A percentile compares a stretch with the other conserved stretches of the same genome.
phyloP scores from a whole-genome alignment of 176 grass and related monocot species.

The Leersia perrieri region DNA sequence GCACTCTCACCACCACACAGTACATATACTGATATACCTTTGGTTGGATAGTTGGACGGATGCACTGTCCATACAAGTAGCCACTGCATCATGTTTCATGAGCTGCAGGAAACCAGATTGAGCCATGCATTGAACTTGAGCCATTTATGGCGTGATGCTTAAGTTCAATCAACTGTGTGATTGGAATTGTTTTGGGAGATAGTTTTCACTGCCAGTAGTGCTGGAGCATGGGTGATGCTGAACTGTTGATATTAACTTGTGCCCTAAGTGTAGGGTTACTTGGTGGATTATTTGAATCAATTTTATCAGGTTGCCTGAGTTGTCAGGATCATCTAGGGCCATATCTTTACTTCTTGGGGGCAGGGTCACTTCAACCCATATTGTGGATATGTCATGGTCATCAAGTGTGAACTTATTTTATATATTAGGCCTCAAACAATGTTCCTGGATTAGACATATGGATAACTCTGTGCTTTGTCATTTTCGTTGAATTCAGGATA shows the following conservation, averaged over 20 bases:
- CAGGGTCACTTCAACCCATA: slow-evolving; percentile 12
- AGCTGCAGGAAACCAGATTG: slow-evolving; percentile 32
- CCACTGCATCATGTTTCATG: slow-evolving; percentile 35
- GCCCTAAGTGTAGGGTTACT: slow-evolving; percentile 33
- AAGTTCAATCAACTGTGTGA: slow-evolving; percentile 12
- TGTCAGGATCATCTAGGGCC: slow-evolving; percentile 37
- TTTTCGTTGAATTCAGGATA: slow-evolving; percentile 16
- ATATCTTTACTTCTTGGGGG: slow-evolving; percentile 14
- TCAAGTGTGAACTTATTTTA: slow-evolving; percentile 5
- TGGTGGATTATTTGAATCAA: slow-evolving; percentile 18
- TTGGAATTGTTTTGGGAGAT: slow-evolving; percentile 9
- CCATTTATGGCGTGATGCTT: slow-evolving; percentile 27
- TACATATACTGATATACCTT: no score
- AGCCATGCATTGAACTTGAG: slow-evolving; percentile 30
- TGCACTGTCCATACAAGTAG: slow-evolving; percentile 30
- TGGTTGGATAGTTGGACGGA: neutral
- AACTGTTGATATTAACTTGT: slow-evolving; percentile 31
- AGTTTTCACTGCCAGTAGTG: slow-evolving; percentile 6
- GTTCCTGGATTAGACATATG: slow-evolving; percentile 24
- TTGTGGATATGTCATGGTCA: slow-evolving; percentile 30
- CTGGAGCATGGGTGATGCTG: slow-evolving; percentile 12
- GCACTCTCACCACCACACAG: neutral
- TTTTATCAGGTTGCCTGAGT: slow-evolving; percentile 28
- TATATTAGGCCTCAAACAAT: neutral
- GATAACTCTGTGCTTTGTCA: slow-evolving; percentile 9